Conservation (phyloP, 495 filamentous ascomycete species). For the Podospora tetraspora region DNA sequence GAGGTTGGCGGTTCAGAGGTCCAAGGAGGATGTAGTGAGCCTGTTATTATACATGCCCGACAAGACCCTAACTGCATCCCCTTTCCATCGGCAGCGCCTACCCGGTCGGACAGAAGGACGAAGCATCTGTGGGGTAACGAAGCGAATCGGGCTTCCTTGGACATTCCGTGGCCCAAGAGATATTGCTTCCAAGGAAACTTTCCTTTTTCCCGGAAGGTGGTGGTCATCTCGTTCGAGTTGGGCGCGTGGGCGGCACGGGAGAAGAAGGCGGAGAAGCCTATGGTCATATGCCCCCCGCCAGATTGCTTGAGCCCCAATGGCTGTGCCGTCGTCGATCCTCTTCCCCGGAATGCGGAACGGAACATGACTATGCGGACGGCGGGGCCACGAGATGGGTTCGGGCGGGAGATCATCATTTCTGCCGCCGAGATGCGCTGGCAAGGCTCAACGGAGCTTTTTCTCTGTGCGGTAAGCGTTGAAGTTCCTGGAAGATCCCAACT, state of each 20-base stretch:
- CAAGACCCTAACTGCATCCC: not conserved
- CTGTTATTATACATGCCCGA: not conserved
- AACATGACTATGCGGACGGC: not conserved
- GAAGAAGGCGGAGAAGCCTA: not conserved
- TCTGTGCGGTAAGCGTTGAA: not conserved
- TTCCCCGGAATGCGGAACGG: slow-evolving; percentile 12
- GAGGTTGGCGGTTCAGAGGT: not conserved
- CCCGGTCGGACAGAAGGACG: not conserved
- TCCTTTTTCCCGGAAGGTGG: not conserved
- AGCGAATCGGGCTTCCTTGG: not conserved
- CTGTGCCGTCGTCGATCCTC: not conserved
- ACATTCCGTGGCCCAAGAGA: not conserved
- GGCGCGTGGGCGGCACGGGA: not conserved
- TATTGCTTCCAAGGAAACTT: not conserved
- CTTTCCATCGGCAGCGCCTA: not conserved
- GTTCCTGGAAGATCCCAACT: not conserved
- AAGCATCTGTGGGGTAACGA: not conserved
- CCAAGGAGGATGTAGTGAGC: not conserved
- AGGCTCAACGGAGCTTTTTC: not conserved
- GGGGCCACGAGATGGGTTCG: not conserved
- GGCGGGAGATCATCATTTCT: not conserved
- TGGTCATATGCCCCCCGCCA: not conserved
- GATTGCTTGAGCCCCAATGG: not conserved
- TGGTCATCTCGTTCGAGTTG: not conserved
- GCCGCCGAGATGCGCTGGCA: not conserved